These are phyloP conservation scores for Diaporthe caulivora DNA, from an alignment of 2,329 filamentous ascomycete species.

Conservation along the genomic window DNA sequence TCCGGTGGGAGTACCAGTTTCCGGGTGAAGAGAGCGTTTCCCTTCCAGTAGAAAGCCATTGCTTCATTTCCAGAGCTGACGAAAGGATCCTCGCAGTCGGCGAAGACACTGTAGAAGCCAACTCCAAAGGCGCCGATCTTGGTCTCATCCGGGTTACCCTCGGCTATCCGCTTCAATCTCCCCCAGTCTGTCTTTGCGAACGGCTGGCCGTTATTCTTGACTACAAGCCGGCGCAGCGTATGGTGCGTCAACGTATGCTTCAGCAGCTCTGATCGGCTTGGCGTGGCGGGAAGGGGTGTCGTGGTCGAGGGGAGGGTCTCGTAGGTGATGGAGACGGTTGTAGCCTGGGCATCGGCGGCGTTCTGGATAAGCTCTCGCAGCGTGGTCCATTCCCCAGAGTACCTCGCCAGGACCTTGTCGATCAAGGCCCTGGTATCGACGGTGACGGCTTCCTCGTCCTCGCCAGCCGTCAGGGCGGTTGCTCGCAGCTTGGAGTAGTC, in stretches of 20 bases:
- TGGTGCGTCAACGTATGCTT: constrained; percentile 89
- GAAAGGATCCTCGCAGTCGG: constrained; percentile 97
- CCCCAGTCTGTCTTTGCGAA: constrained; percentile 95
- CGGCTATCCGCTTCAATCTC: constrained; percentile 94
- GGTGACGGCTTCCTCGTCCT: constrained; percentile 96
- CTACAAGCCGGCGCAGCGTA: constrained; percentile 87
- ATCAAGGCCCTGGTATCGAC: constrained; percentile 97
- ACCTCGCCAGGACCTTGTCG: constrained; percentile 96
- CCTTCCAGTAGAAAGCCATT: constrained; percentile 99
- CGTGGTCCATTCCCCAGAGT: constrained; percentile 94
- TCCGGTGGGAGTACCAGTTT: constrained; percentile 79
- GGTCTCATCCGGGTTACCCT: constrained; percentile 98
- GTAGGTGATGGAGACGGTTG: constrained; percentile 89
- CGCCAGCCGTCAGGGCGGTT: constrained; percentile 85
- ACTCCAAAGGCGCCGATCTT: constrained; percentile 99
- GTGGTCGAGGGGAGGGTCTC: constrained; percentile 88
- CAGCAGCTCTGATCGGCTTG: constrained; percentile 77
- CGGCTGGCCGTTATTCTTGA: constrained; percentile 90
- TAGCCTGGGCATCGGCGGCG: constrained; percentile 95
- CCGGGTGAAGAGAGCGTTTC: constrained; percentile 95
- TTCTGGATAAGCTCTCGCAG: constrained; percentile 97
- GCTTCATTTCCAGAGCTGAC: constrained; percentile 92
- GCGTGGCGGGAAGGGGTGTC: constrained; percentile 75
- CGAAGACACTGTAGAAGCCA: constrained; percentile 98
- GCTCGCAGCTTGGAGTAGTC: constrained; percentile 84